Base-by-base conservation (phyloP, 257 asterid species). In the Oldenlandia corymbosa region DNA sequence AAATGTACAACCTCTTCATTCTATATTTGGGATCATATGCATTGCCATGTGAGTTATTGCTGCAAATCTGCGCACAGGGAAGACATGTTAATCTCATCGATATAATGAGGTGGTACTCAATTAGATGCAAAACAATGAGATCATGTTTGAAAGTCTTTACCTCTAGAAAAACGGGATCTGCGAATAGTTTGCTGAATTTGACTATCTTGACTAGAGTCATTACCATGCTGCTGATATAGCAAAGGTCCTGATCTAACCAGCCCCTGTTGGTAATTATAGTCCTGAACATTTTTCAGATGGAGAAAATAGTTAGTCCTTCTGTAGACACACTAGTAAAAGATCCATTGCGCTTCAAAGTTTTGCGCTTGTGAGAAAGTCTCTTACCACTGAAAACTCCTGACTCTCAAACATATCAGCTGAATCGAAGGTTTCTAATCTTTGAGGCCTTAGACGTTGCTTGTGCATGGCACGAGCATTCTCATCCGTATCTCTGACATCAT, bases 81-180 rank as follows among this genome's bases (percentile, higher is more conserved):
- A 27, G 23, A 20, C 23, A 31, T 23, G 28, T 26, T 0, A 31
- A 23, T 31, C 4, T 39, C 26, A 9, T 65, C 4, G 37, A 5
- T 42, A 2, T 13, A 23, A 14, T 13, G 10, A 9, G 43, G 1
- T 39, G 43, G 12, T 39, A 39, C 43, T 39, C 37, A 34, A 34
- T 39, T 10, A 39, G 12, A 1, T 39, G 7, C 10, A 1, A 1
- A 34, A 3, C 37, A 39, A 2, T 39, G 43, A 39, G 10, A 39
- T 42, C 18, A 42, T 42, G 7, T 16, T 5, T 42, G 2, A 42
- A 18, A 5, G 4, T 30, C 13, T 26, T 68, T 65, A 90, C 97
- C 96, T 81, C 73, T 68, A 47, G 76, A 64, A 65, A 91, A 88
- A 7, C 94, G 88, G 17, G 96, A 86, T 77, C 89, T 83, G 39